Evolutionary conservation across 1,284 basidiomycete genomes (phyloP), one percentile per base, ranked within the genome.

Genomic region (Irpex sp.): DNA sequence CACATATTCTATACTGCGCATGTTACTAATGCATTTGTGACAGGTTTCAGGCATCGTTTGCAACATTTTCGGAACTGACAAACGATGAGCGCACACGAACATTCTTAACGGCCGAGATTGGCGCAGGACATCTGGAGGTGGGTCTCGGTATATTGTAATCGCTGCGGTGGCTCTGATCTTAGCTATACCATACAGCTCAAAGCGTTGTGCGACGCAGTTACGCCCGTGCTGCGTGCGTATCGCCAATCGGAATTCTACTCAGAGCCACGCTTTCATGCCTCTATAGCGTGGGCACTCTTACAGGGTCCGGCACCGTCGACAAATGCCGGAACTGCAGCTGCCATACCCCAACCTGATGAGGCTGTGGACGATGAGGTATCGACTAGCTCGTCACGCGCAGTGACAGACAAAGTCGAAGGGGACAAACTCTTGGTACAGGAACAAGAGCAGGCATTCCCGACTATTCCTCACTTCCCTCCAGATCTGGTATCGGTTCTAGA

Each of bases 81-180:
- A 95, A 95, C 70, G 93, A 94, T 71, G 92, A 94, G 71, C 79
- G 77, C 63, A 93, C 90, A 1, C 79, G 93, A 54, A 82, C 84
- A 0, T 94, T 95, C 72, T 76, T 95, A 43, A 81, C 84, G 9
- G 70, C 91, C 61, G 90, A 94, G 71, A 75, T 93, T 39, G 93
- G 92, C 31, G 89, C 89, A 3, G 93, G 93, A 0, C 86, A 93
- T 73, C 72, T 76, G 43, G 81, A 92, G 78, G 92, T 91, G 66
- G 57, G 72, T 66, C 43, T 66, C 3, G 66, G 66, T 36, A 5
- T 43, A 63, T 26, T 35, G 61, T 5, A 33, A 57, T 3, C 60
- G 63, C 15, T 17, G 58, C 63, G 36, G 19, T 49, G 62, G 11
- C 36, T 19, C 26, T 60, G 31, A 53, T 47, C 50, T 26, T 39